phyloP scores from a whole-genome alignment of 306 rosid species.

The Prunus davidiana region DNA sequence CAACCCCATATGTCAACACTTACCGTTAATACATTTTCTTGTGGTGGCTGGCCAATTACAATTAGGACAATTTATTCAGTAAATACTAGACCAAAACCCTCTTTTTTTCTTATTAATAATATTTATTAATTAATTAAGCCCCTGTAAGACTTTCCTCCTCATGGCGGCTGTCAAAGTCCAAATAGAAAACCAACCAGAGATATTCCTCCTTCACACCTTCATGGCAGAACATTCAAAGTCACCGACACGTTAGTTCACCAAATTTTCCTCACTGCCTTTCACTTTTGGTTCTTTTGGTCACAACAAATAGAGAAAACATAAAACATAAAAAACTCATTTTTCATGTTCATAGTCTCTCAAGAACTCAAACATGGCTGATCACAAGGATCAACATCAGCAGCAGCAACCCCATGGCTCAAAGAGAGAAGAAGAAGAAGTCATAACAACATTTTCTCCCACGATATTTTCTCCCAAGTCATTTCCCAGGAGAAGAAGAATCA shows the following conservation, averaged over 20 bases:
- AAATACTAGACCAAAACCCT: background rate
- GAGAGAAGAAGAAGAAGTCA: background rate
- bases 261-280: background rate
- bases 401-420: constrained; percentile 7
- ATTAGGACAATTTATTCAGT: background rate
- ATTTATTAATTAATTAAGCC: background rate
- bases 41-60: background rate
- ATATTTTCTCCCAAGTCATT: background rate
- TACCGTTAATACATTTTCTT: too few relatives aligned
- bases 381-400: background rate
- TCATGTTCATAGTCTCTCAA: background rate
- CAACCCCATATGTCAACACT: too few relatives aligned
- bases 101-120: background rate
- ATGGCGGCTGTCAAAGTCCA: background rate
- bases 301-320: background rate
- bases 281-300: background rate
- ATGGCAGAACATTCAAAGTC: constrained; percentile 3
- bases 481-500: constrained; percentile 12
- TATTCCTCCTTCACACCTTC: background rate
- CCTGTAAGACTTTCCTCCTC: background rate
- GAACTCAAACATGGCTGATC: constrained; percentile 11
- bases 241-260: background rate
- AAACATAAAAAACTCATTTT: background rate
- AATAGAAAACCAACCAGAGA: background rate
- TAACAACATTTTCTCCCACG: background rate